Evolutionary conservation across 805 yeast species (phyloP), one percentile per base, ranked within the genome.

Genomic region (Blastobotrys mokoenaii): DNA sequence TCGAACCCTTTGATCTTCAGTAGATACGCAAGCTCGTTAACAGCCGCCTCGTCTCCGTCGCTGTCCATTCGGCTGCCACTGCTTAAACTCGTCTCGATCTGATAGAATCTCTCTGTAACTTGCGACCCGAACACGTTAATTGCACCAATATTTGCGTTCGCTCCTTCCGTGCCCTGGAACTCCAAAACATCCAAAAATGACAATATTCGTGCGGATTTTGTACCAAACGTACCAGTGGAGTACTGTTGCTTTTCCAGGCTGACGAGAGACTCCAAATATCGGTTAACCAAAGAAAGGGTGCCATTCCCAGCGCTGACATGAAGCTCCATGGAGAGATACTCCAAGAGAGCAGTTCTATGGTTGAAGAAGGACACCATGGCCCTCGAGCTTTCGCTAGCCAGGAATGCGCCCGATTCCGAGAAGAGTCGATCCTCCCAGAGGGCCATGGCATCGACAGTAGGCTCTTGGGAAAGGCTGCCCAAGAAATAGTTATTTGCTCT

Each of bases 141-240:
- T n/a, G 32, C 38, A 22, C 33, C 17, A 22, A 29, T 37, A 9
- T 37, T 16, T 17, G 35, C 40, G 37, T 16, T 31, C 3, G 14
- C 11, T 11, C 31, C 40, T 8, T 34, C 35, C 9, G 30, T 37
- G 14, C 54, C 20, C 20, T 52, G 73, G 52, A 79, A 79, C 55
- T 82, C 84, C 43, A 84, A 63, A 3, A 82, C 68, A 62, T 86
- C 95, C 54, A 89, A 67, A 48, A 83, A 79, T 30, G 80, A 74
- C 45, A 87, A 68, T 1, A 85, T 66, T 49, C 77, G 80, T 0
- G 90, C 82, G 0, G 87, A 73, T 18, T 45, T 20, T 11, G 36
- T 17, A 6, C 34, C 46, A 33, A 42, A 43, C 8, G 29, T 32
- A 11, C 38, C 45, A 18, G 40, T 34, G 31, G 37, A 48, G 69